Conservation (phyloP, 345 rosid species). For the Boechera divaricarpa region DNA sequence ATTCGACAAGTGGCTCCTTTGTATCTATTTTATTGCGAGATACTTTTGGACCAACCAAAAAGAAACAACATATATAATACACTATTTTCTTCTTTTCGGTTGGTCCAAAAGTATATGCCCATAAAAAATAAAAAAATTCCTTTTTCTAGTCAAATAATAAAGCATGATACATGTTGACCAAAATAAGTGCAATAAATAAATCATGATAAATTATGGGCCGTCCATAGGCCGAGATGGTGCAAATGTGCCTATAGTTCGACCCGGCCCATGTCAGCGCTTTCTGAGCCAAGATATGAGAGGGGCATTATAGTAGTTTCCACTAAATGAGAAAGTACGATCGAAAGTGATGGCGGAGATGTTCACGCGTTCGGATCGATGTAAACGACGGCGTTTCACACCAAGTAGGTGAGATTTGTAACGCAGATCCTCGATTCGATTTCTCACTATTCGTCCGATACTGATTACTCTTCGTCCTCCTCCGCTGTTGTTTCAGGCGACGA, state of each 20-base stretch:
- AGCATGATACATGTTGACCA: slow-evolving; percentile 29
- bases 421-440: slow-evolving; percentile 42
- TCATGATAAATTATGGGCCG: neutral
- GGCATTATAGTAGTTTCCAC: neutral
- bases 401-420: neutral
- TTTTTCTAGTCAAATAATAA: slow-evolving; percentile 30
- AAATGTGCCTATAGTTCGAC: neutral
- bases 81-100: slow-evolving; percentile 15
- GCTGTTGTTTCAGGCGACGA: slow-evolving; percentile 34
- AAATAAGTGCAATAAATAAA: neutral
- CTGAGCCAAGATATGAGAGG: neutral
- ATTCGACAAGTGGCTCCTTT: slow-evolving; percentile 27
- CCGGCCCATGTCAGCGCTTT: neutral
- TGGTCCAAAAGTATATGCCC: slow-evolving; percentile 39
- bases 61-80: neutral
- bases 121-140: slow-evolving; percentile 5
- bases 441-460: slow-evolving; percentile 41
- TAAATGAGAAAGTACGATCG: neutral
- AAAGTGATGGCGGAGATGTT: slow-evolving; percentile 33
- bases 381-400: slow-evolving; percentile 30
- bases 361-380: slow-evolving; percentile 29
- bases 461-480: slow-evolving; percentile 34
- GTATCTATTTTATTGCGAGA: neutral
- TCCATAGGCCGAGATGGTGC: neutral
- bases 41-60: slow-evolving; percentile 16